Evolutionary conservation across 768 basidiomycete species (phyloP), one percentile per base, ranked within the genome.

Genomic region (Rhizopogon sp.): DNA sequence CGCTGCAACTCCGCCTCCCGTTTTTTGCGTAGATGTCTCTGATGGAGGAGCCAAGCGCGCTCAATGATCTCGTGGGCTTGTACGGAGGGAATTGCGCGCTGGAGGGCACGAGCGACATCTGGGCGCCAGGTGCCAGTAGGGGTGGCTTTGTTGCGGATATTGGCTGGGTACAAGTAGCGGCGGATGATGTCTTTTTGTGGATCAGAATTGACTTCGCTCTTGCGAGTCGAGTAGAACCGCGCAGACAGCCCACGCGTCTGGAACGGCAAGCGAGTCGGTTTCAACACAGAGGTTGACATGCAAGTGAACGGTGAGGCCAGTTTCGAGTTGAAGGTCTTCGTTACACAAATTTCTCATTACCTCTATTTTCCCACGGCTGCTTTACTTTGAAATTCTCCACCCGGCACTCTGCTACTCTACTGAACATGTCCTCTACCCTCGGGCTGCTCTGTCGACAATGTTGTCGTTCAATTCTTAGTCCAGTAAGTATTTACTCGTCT

Each of bases 61-160:
- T 92, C 87, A 52, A 97, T 93, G 2, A 93, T 97, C 58, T 93
- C 82, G 72, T 97, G 92, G 0, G 90, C 93, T 68, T 96, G 93
- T 5, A 78, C 81, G 3, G 90, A 91, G 11, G 92, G 91, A 50
- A 97, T 87, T n/a, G 90, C 90, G 52, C 79, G 80, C 60, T 89
- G 85, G 14, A 98, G 73, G 8, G 90, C 85, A 47, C 76, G 80
- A 37, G 79, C 82, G 29, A 92, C 87, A 68, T 93, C 85, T 41
- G 85, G 84, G 55, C 91, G 83, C 87, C 93, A 92, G 54, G 86
- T 81, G 10, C 93, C 93, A 3, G 83, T 87, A 3, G 93, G 93
- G 17, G 87, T 79, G 25, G 88, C 70, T 52, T 79, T 79, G 64
- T 82, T 87, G 57, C 84, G 84, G 52, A 88, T 68, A 65, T 88